Conservation (phyloP, 1,284 basidiomycete species). For the Tilletia caries region DNA sequence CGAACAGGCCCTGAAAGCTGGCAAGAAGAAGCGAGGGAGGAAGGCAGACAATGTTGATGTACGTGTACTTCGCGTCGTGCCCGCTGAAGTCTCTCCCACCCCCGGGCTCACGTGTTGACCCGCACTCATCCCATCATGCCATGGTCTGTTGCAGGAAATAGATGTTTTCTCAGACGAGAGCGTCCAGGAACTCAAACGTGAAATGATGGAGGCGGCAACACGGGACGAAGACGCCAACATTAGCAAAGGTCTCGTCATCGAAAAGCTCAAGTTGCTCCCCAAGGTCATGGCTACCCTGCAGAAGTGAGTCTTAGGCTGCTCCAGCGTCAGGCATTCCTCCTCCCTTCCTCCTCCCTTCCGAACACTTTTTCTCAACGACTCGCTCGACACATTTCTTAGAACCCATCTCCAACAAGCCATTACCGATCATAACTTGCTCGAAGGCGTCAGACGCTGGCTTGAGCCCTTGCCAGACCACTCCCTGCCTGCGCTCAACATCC, state of each 20-base stretch:
- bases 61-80: conserved; percentile 9
- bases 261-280: conserved; percentile 79
- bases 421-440: conserved; percentile 88
- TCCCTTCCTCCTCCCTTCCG: not conserved
- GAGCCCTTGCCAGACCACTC: conserved; percentile 90
- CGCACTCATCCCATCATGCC: not conserved
- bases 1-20: conserved; percentile 78
- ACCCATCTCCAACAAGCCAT: conserved; percentile 84
- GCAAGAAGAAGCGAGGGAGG: conserved; percentile 72
- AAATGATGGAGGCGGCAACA: conserved; percentile 82
- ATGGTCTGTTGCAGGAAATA: conserved; percentile 50
- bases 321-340: not conserved
- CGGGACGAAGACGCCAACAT: conserved; percentile 78
- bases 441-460: conserved; percentile 85
- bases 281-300: conserved; percentile 89
- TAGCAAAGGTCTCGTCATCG: conserved; percentile 76
- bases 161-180: conserved; percentile 89
- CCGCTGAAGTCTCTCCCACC: too few relatives aligned
- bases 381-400: conserved; percentile 56
- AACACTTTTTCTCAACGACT: not conserved
- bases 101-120: too few relatives aligned
- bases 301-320: conserved; percentile 73
- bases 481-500: conserved; percentile 91
- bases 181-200: conserved; percentile 74
- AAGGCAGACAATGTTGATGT: conserved; percentile 60